A percentile compares a stretch with the other conserved stretches of the same genome.
phyloP scores from a whole-genome alignment of 345 rosid species.

The Psidium friedrichsthalianum region DNA sequence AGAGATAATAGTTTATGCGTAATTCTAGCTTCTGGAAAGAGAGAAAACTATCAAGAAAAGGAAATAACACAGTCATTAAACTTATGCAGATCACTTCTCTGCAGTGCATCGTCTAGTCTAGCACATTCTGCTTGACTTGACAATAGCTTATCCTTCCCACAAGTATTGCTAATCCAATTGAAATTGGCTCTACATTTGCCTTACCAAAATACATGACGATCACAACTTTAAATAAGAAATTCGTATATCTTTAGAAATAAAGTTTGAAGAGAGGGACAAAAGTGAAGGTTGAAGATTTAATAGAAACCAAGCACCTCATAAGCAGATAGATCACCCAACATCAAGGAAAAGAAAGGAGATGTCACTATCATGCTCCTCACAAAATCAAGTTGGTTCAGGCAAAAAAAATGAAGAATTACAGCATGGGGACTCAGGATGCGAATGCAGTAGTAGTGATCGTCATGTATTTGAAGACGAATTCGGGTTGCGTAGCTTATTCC shows the following conservation, averaged over 20 bases:
- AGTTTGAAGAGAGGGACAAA: background rate
- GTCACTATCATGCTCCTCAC: background rate
- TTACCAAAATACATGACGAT: no score
- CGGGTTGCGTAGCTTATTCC: background rate
- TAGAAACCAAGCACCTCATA: background rate
- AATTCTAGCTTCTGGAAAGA: background rate
- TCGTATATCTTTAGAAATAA: no score
- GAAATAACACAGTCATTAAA: slow-evolving; percentile 50
- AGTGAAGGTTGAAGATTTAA: background rate
- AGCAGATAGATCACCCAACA: background rate
- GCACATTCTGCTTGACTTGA: slow-evolving; percentile 59
- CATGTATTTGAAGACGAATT: background rate
- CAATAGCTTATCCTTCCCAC: slow-evolving; percentile 66
- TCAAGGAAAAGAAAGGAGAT: background rate
- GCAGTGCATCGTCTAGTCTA: slow-evolving; percentile 31
- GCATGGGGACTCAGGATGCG: slow-evolving; percentile 7
- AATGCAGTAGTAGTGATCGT: slow-evolving; percentile 9
- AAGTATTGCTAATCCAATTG: slow-evolving; percentile 2
- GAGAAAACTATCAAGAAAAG: slow-evolving; percentile 50
- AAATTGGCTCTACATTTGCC: no score
- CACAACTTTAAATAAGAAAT: no score
- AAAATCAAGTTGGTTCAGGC: background rate
- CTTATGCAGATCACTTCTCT: slow-evolving; percentile 40
- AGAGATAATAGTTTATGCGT: no score
- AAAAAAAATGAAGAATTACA: background rate